These are phyloP conservation scores for Sarocladium kiliense DNA, from an alignment of 2,329 filamentous ascomycete genomes.

Conservation along the genomic window DNA sequence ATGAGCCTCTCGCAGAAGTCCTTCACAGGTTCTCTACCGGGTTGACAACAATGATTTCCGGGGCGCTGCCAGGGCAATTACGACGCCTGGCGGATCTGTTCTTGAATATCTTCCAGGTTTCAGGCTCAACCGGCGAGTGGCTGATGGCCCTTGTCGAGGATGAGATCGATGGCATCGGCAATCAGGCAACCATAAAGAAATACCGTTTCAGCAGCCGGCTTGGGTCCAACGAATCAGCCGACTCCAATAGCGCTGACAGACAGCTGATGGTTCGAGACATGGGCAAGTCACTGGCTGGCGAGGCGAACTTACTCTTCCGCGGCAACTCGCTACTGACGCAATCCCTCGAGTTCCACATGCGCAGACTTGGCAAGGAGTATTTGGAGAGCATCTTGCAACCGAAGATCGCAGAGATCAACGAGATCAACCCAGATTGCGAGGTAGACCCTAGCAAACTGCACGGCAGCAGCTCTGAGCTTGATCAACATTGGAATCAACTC, in stretches of 20 bases:
- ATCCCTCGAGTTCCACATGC: constrained; percentile 92
- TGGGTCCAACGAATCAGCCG: constrained; percentile 64
- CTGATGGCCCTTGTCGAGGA: constrained; percentile 90
- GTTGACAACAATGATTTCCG: constrained; percentile 78
- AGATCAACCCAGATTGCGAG: constrained; percentile 86
- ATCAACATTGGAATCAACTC: constrained; percentile 77
- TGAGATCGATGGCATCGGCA: constrained; percentile 90
- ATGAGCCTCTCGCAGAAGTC: constrained; percentile 74
- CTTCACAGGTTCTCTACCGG: constrained; percentile 81
- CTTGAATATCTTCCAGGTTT: constrained; percentile 93
- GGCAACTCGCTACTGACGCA: constrained; percentile 94
- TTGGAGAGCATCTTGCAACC: constrained; percentile 81
- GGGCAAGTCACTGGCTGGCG: constrained; percentile 72
- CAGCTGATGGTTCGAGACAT: constrained; percentile 71
- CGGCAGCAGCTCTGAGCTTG: constrained; percentile 58
- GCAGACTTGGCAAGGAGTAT: constrained; percentile 86
- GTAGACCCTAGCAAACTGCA: constrained; percentile 80
- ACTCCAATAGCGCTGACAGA: constrained; percentile 55
- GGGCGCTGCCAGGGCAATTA: constrained; percentile 71
- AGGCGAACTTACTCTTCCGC: constrained; percentile 91
- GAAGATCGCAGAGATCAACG: constrained; percentile 83
- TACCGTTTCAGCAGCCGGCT: constrained; percentile 66
- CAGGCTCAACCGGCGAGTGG: constrained; percentile 80
- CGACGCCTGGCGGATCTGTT: constrained; percentile 79
- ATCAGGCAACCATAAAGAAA: constrained; percentile 66